Conservation (phyloP, 1,284 basidiomycete genomes). For the Ganoderma lucidum region DNA sequence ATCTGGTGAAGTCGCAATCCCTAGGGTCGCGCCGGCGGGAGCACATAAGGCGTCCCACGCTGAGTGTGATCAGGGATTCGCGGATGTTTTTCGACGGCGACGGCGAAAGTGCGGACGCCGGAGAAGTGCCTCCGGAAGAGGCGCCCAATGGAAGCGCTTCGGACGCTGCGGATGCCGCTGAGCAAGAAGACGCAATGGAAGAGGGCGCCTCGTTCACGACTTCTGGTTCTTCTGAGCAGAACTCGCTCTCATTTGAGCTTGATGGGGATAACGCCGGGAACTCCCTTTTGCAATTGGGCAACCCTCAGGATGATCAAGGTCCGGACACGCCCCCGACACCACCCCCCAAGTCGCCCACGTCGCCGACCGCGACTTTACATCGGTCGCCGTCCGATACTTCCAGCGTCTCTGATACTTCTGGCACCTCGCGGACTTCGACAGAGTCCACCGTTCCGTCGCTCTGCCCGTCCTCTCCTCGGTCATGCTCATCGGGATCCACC, state of each 20-base stretch:
- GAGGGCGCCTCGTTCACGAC: constrained; percentile 11
- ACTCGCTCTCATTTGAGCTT: constrained; percentile 25
- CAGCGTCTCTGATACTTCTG: constrained; percentile 19
- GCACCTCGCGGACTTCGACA: constrained; percentile 18
- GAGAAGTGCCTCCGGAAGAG: constrained; percentile 17
- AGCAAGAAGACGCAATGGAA: constrained; percentile 2
- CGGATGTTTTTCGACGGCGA: constrained; percentile 34
- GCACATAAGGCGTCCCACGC: constrained; percentile 38
- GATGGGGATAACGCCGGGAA: constrained; percentile 12
- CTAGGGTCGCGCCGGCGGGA: constrained; percentile 29
- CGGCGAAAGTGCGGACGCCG: constrained; percentile 31
- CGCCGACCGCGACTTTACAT: constrained; percentile 14
- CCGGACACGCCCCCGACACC: constrained; percentile 25
- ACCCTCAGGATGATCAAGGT: not conserved
- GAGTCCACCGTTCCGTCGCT: constrained; percentile 35
- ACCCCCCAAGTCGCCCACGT: constrained; percentile 27
- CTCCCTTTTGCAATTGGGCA: not conserved
- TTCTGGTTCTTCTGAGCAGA: constrained; percentile 20
- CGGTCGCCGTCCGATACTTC: constrained; percentile 1
- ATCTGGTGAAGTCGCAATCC: constrained; percentile 22
- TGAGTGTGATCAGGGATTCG: constrained; percentile 42
- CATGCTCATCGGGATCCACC: constrained; percentile 25
- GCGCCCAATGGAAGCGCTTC: constrained; percentile 14
- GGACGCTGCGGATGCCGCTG: constrained; percentile 5
- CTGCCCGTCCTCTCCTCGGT: constrained; percentile 33